Conservation (phyloP, 306 rosid species). For the Cucurbita maxima region DNA sequence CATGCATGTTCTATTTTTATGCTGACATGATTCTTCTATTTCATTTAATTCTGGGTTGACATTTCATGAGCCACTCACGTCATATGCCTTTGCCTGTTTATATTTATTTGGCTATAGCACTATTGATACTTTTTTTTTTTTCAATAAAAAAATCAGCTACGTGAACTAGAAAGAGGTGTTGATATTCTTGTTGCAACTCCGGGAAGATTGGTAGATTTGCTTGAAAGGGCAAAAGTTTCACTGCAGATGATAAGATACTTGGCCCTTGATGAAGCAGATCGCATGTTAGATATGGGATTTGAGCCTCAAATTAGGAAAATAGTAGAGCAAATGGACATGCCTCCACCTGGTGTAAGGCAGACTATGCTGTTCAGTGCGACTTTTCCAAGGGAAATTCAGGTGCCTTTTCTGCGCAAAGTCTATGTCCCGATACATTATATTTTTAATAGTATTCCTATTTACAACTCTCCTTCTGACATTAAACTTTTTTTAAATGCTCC, state of each 20-base stretch:
- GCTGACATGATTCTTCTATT: neutral
- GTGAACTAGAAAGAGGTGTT: conserved; percentile 86
- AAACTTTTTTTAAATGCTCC: neutral
- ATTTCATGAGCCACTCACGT: neutral
- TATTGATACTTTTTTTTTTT: conserved; percentile 7
- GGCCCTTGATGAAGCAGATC: conserved; percentile 67
- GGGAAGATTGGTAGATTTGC: conserved; percentile 84
- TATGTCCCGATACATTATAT: neutral
- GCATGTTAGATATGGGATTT: conserved; percentile 81
- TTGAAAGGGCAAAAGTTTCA: conserved; percentile 80
- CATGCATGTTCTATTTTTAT: neutral
- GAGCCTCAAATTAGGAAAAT: conserved; percentile 72
- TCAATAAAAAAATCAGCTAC: conserved; percentile 29
- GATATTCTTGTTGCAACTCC: conserved; percentile 96
- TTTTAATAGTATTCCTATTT: neutral
- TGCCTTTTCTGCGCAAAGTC: neutral
- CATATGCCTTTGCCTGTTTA: neutral
- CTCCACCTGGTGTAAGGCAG: conserved; percentile 64
- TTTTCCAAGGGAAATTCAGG: conserved; percentile 86
- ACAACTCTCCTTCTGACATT: neutral
- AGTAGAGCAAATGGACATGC: conserved; percentile 84
- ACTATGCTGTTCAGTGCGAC: conserved; percentile 89
- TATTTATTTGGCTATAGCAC: neutral
- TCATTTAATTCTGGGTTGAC: neutral
- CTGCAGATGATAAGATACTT: conserved; percentile 58